These are phyloP conservation scores for Phialophora verrucosa DNA, from an alignment of 2,329 filamentous ascomycete species.

Conservation along the genomic window DNA sequence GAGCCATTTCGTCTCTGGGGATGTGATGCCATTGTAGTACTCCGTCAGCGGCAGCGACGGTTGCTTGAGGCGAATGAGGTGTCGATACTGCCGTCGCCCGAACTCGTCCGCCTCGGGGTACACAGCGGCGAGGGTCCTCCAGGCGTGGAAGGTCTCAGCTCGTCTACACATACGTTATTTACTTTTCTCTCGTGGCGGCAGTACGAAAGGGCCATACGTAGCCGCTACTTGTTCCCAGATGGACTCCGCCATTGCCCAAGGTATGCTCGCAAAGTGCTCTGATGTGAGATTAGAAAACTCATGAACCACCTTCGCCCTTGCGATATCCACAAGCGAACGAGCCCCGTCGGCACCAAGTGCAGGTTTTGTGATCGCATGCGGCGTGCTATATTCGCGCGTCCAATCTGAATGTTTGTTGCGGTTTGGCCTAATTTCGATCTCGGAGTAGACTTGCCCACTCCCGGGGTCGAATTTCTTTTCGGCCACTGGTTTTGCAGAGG, in stretches of 20 bases:
- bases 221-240: conserved; percentile 48
- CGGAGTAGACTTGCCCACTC: conserved; percentile 35
- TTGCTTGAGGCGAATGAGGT: conserved; percentile 42
- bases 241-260: conserved; percentile 48
- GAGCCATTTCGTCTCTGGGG: conserved; percentile 44
- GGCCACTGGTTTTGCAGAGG: not conserved
- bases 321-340: conserved; percentile 34
- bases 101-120: conserved; percentile 47
- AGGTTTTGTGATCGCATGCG: conserved; percentile 23
- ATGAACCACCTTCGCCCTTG: conserved; percentile 29
- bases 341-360: conserved; percentile 25
- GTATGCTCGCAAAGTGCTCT: conserved; percentile 46
- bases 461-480: conserved; percentile 32
- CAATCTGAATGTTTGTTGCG: conserved; percentile 32
- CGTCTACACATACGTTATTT: conserved; percentile 19
- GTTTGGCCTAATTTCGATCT: conserved; percentile 28
- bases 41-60: conserved; percentile 44
- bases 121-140: conserved; percentile 49
- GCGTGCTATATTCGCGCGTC: conserved; percentile 35
- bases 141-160: conserved; percentile 49
- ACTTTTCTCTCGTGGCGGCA: not conserved
- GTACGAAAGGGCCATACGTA: conserved; percentile 43
- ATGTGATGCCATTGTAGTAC: conserved; percentile 47
- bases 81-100: conserved; percentile 40
- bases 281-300: conserved; percentile 48